Base-by-base conservation (phyloP, 2,329 filamentous ascomycete species). In the Arthroderma sp. region DNA sequence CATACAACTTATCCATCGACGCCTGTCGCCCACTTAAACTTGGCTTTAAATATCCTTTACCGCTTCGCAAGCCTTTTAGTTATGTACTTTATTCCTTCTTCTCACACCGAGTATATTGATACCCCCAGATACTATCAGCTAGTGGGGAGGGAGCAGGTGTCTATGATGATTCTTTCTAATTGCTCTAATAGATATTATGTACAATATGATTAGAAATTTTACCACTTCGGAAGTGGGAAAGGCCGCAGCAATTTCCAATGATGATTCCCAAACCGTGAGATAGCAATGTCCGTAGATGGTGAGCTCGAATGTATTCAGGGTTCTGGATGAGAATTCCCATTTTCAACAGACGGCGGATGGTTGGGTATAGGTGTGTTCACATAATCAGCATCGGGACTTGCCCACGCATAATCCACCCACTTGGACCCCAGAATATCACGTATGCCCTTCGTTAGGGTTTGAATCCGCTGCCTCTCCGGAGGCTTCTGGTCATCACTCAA, bases 351-450 rank as follows among this genome's bases (percentile, higher is more conserved):
- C 33, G 47, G 47, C 9, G 47, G 47, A 28, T 56, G 25, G 19
- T 39, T 13, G 4, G 61, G 19, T 68, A 59, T 55, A 38, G 56
- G 57, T 0, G 61, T 61, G 60, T 76, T 76, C 57, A 74, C 66
- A 60, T 75, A 77, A 9, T 67, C 73, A 6, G 69, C 61, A 1
- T 63, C 66, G 0, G 75, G 75, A 53, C 73, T 76, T 0, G 66
- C 63, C 75, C 75, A 77, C 13, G 67, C 68, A 64, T 73, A 76
- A 61, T 77, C 73, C 5, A 73, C 65, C 74, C 74, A 77, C 23
- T 73, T 63, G 1, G 64, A 51, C 2, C 73, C 71, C 3, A 75
- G 60, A 8, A 75, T 66, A 37, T 68, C 65, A 39, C 70, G 68
- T 54, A 77, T 72, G 15, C 68, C 66, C 39, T 65, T 65, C 1